Conservation (phyloP, 495 filamentous ascomycete genomes). For the Annulohypoxylon stygium region DNA sequence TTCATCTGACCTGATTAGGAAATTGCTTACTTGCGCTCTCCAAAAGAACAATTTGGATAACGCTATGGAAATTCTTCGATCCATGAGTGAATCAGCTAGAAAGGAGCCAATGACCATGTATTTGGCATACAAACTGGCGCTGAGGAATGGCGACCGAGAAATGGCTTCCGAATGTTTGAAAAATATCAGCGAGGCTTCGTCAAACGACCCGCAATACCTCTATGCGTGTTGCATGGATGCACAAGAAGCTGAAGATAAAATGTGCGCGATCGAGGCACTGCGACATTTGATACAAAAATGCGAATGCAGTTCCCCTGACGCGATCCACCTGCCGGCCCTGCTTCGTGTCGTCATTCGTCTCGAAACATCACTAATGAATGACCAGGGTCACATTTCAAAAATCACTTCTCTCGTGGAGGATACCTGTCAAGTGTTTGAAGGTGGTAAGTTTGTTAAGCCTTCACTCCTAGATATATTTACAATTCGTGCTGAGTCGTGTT, state of each 20-base stretch:
- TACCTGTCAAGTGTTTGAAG: constrained; percentile 73
- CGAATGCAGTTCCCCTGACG: constrained; percentile 62
- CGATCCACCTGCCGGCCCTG: constrained; percentile 75
- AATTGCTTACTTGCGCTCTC: constrained; percentile 75
- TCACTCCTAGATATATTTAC: not conserved
- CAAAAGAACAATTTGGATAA: constrained; percentile 64
- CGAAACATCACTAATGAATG: constrained; percentile 66
- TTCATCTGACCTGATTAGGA: constrained; percentile 63
- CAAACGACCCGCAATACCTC: constrained; percentile 69
- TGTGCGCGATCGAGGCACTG: constrained; percentile 68
- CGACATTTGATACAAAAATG: constrained; percentile 69
- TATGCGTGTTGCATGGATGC: constrained; percentile 84
- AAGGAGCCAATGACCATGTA: constrained; percentile 75
- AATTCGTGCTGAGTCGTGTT: constrained; percentile 41
- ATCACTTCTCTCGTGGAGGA: constrained; percentile 56
- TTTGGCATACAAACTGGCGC: constrained; percentile 79
- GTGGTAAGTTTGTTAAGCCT: constrained; percentile 59
- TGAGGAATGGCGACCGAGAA: constrained; percentile 68
- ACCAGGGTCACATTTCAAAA: constrained; percentile 44
- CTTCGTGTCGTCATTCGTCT: constrained; percentile 74
- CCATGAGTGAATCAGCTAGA: constrained; percentile 70
- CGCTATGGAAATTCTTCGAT: constrained; percentile 67
- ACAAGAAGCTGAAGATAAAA: constrained; percentile 71
- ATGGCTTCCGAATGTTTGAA: constrained; percentile 60
- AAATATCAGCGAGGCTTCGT: constrained; percentile 41